Evolutionary conservation across 148 eudicot genomes (phyloP), one percentile per base, ranked within the genome.

Genomic region (Beta vulgaris): DNA sequence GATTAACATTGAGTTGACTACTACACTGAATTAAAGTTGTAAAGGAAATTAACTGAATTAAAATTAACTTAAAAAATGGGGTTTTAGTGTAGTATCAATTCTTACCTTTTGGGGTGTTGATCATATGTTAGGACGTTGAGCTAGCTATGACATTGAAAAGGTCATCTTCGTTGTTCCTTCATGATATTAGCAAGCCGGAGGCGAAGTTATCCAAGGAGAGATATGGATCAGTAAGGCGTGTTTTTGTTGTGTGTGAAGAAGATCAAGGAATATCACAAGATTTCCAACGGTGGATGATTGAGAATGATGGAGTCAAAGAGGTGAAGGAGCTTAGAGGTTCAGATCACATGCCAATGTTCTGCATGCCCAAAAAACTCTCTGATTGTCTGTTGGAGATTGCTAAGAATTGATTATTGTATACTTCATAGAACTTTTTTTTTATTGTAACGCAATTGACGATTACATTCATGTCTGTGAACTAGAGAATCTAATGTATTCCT

Each of bases 331-430:
- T 88, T 44, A 40, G 60, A 18, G 78, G 78, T 12, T 65, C 89
- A 19, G 90, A 85, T 73, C 90, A 87, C 65, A 90, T 90, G 96
- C 75, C 84, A 10, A 90, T 87, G 96, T 55, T 82, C 7, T 73
- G 86, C 15, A 77, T 71, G 78, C 91, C 89, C 3, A 64, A 80
- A 23, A 62, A 78, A 18, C 77, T 88, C 1, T 81, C 71, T 63
- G 25, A 77, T 15, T 79, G 76, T 43, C 79, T 88, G 18, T 21
- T 65, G 2, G 79, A 81, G 28, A 84, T 86, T 14, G 40, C 40
- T n/a, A 7, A 32, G 11, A 18, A 32, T 3, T 61, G 18, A 57
- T 28, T 2, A 48, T 57, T 8, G 3, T 1, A n/a, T 31, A n/a
- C n/a, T n/a, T n/a, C n/a, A n/a, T n/a, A n/a, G n/a, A n/a, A n/a